Conservation (phyloP, 345 rosid genomes). For the Populus davidiana region DNA sequence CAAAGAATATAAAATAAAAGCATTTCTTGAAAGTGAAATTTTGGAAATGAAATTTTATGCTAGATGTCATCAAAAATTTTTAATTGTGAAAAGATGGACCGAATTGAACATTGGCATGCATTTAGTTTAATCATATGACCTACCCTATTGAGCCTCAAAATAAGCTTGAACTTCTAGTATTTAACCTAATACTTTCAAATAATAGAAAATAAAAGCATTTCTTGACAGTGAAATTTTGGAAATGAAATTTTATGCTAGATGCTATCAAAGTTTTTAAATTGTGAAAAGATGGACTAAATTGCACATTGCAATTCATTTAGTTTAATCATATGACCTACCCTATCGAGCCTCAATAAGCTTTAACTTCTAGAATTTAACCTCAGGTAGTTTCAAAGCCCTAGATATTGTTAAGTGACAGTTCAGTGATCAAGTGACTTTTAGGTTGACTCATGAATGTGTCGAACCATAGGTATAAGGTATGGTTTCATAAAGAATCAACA, state of each 20-base stretch:
- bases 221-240: background rate
- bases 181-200: background rate
- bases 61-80: background rate
- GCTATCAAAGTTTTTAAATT: background rate
- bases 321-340: background rate
- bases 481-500: background rate
- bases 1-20: background rate
- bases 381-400: background rate
- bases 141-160: background rate
- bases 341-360: background rate
- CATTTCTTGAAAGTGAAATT: background rate
- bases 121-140: background rate
- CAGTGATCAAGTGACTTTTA: background rate
- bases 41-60: background rate
- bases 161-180: background rate
- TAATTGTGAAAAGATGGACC: background rate
- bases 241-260: background rate
- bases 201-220: background rate
- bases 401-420: background rate
- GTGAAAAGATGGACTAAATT: background rate
- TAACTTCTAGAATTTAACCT: background rate
- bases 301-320: background rate
- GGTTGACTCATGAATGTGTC: background rate
- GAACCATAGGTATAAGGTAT: background rate
- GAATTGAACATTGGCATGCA: background rate